Conservation (phyloP, 2,329 filamentous ascomycete species). For the Penicillium sp. region DNA sequence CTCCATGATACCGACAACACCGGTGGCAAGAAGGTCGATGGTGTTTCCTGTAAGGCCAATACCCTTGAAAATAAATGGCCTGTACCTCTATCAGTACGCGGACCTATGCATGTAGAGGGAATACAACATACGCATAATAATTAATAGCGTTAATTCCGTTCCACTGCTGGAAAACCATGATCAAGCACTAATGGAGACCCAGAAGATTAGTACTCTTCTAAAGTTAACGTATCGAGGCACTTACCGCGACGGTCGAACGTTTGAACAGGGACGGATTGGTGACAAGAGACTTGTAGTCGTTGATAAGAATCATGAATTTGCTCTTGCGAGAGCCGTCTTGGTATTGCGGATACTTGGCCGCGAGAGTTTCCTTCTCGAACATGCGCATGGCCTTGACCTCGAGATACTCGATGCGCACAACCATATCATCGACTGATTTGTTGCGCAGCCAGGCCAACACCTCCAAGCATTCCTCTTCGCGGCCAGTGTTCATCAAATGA, state of each 20-base stretch:
- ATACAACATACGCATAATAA: slow-evolving; percentile 12
- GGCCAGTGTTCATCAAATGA: slow-evolving; percentile 69
- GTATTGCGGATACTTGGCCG: slow-evolving; percentile 69
- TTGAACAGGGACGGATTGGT: slow-evolving; percentile 48
- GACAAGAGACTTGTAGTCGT: slow-evolving; percentile 14
- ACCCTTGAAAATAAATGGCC: slow-evolving; percentile 26
- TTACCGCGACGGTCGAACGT: slow-evolving; percentile 50
- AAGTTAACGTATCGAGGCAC: slow-evolving; percentile 50
- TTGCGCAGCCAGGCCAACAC: slow-evolving; percentile 66
- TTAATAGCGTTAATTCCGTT: slow-evolving; percentile 19
- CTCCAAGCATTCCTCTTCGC: slow-evolving; percentile 65
- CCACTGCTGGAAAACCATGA: slow-evolving; percentile 17
- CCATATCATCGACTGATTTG: slow-evolving; percentile 62
- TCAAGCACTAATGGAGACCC: slow-evolving; percentile 3
- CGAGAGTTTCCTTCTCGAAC: slow-evolving; percentile 71
- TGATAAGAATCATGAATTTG: slow-evolving; percentile 20
- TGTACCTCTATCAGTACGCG: background rate
- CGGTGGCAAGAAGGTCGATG: slow-evolving; percentile 31
- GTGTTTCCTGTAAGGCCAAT: slow-evolving; percentile 32
- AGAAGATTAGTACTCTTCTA: background rate
- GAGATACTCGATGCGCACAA: slow-evolving; percentile 72
- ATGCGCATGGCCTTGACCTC: slow-evolving; percentile 76
- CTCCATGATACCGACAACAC: slow-evolving; percentile 34
- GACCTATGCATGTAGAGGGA: too few relatives aligned
- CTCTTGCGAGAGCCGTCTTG: slow-evolving; percentile 61